A percentile compares a stretch with the other conserved stretches of the same genome.
phyloP scores from a whole-genome alignment of 371 early-diverging fungal genomes.

The Syncephalis fuscata region DNA sequence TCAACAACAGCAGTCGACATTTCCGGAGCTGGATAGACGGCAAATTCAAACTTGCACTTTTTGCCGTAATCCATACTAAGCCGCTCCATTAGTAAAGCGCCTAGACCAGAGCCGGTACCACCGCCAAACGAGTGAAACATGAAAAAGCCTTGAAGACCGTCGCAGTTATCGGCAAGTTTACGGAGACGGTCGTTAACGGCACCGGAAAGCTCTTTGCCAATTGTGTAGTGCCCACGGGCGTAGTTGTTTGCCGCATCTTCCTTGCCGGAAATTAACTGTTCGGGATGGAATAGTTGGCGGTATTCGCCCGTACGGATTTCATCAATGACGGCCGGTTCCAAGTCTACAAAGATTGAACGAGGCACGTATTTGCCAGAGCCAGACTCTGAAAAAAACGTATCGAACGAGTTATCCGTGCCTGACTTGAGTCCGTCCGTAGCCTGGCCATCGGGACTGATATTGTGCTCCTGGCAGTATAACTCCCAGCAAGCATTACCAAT shows the following conservation, averaged over 20 bases:
- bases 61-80: slow-evolving; percentile 90
- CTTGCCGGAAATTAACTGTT: slow-evolving; percentile 77
- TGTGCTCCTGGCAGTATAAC: slow-evolving; percentile 96
- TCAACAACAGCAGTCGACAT: slow-evolving; percentile 87
- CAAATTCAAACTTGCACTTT: slow-evolving; percentile 88
- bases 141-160: slow-evolving; percentile 86
- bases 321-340: slow-evolving; percentile 84
- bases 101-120: slow-evolving; percentile 84
- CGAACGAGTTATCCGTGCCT: slow-evolving; percentile 22
- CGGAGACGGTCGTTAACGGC: slow-evolving; percentile 75
- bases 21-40: slow-evolving; percentile 94
- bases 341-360: slow-evolving; percentile 85
- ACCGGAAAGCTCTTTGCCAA: slow-evolving; percentile 82
- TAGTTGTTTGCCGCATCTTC: slow-evolving; percentile 89
- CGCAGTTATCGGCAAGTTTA: slow-evolving; percentile 79
- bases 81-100: slow-evolving; percentile 71
- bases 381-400: slow-evolving; percentile 95
- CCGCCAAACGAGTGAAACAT: slow-evolving; percentile 84
- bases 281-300: slow-evolving; percentile 76
- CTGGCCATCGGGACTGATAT: slow-evolving; percentile 32
- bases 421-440: slow-evolving; percentile 11
- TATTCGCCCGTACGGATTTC: slow-evolving; percentile 93
- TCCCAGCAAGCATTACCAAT: slow-evolving; percentile 99
- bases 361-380: slow-evolving; percentile 97
- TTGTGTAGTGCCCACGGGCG: slow-evolving; percentile 91